Percentiles rank a stretch among this genome's conserved stretches.
phyloP scores from a whole-genome alignment of 257 asterid species.

The Solanum pinnatisectum region DNA sequence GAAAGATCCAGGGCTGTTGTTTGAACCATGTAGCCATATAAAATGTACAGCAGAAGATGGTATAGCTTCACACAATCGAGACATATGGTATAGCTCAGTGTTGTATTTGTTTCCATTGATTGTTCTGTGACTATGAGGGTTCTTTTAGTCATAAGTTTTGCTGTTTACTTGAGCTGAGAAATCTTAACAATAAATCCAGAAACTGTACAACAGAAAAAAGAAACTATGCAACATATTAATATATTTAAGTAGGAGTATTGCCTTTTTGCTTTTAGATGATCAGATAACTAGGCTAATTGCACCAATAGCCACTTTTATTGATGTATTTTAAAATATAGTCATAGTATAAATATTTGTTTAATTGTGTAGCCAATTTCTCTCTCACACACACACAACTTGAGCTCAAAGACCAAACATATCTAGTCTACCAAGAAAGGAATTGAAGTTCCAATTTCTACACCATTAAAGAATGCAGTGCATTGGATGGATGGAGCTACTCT shows the following conservation, averaged over 20 bases:
- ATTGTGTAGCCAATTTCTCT: not conserved
- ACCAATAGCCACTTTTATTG: not conserved
- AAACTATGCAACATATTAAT: not conserved
- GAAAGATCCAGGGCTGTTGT: not conserved
- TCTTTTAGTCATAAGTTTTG: not conserved
- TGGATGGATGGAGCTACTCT: not conserved
- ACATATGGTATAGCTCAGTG: not conserved
- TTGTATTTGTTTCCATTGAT: not conserved
- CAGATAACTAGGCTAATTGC: not conserved
- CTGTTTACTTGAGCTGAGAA: not conserved
- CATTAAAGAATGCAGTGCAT: not conserved
- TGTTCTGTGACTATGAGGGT: not conserved
- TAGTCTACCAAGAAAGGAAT: not conserved
- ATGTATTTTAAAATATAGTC: not conserved
- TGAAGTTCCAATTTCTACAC: not conserved
- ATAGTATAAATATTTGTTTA: not conserved
- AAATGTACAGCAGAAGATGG: not conserved
- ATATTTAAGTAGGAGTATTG: not conserved
- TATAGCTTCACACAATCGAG: not conserved
- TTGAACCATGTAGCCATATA: not conserved
- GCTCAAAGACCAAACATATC: not conserved
- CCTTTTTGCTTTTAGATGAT: not conserved
- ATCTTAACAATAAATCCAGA: not conserved
- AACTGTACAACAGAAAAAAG: not conserved
- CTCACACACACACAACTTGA: not conserved